Percentiles rank a stretch among this genome's conserved stretches.
Evolutionary conservation across 2,329 filamentous ascomycete species (phyloP).

Genomic region (Colletotrichum sp.): DNA sequence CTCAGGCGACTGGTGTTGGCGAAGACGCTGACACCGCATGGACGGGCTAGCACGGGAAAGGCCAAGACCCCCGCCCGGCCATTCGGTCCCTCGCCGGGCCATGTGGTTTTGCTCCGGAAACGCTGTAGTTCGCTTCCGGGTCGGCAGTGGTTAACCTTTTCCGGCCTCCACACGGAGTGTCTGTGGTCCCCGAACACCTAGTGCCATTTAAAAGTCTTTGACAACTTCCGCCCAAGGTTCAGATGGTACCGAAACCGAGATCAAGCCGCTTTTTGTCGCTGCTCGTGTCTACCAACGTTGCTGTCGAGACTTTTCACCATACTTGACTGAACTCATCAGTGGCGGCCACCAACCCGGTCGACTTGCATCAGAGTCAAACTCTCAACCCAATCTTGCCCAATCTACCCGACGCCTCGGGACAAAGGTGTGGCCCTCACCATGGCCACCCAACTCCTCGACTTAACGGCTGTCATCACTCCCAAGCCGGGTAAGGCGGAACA

Average conservation of each 20-base stretch:
- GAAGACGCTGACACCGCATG: neutral
- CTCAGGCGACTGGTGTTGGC: neutral
- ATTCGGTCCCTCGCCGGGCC: neutral
- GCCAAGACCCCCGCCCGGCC: neutral
- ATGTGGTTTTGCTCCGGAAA: conserved; percentile 18
- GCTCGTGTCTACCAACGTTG: neutral
- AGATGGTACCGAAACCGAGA: neutral
- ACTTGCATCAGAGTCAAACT: neutral
- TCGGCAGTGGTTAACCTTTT: conserved; percentile 5
- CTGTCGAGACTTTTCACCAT: neutral
- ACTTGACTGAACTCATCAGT: neutral
- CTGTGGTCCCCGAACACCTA: neutral
- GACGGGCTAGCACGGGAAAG: neutral
- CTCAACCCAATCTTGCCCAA: neutral
- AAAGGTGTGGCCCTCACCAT: neutral
- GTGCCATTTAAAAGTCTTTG: neutral
- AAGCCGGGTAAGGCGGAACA: conserved; percentile 29
- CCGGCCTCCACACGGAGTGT: conserved; percentile 1
- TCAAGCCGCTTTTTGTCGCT: neutral
- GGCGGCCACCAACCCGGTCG: neutral
- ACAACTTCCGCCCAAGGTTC: neutral
- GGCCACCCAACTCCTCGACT: conserved; percentile 24
- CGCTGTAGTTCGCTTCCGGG: neutral
- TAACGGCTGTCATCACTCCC: conserved; percentile 31
- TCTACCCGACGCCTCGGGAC: neutral